Base-by-base conservation (phyloP, 73 alveolate species). In the Halteria grandinella region DNA sequence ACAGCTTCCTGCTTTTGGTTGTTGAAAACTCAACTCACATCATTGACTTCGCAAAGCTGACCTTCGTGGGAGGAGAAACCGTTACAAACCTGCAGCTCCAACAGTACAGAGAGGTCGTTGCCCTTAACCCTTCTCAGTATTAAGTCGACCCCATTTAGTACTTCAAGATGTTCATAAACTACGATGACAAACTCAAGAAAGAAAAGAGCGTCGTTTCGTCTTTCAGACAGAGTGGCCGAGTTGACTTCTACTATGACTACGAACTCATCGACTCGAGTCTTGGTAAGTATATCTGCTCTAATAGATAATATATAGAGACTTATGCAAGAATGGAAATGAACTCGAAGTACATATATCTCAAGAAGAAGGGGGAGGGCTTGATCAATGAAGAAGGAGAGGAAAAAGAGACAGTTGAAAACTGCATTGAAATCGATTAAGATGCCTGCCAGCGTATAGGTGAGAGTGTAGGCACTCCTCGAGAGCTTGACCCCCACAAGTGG, bases 91-190 rank as follows among this genome's bases (percentile, higher is more conserved):
- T 66, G 34, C 25, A 41, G 43, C 47, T 66, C 52, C 47, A 24
- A n/a, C 43, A 66, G 36, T 66, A 66, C 29, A 44, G 69, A 28
- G 80, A 66, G 31, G 80, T 66, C 11, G 80, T 66, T n/a, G n/a
- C n/a, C n/a, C n/a, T n/a, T n/a, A n/a, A n/a, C 1, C 80, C 63
- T 1, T 45, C 69, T 45, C 69, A 66, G n/a, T 39, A 45, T 4
- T 45, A 66, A 47, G 4, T 18, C 1, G 80, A 66, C 47, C 80
- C 80, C 1, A 66, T 66, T 3, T 4, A 28, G 18, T 1, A 39
- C 18, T 44, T 66, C 36, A 20, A n/a, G n/a, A n/a, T n/a, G n/a
- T n/a, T n/a, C 63, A 44, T 11, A 6, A 1, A 21, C 47, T 5
- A 44, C 32, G 1, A 44, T 36, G 52, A 11, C 69, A 21, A 24